These are phyloP conservation scores for Vigna hirtella DNA, from an alignment of 306 rosid species.

Conservation along the genomic window DNA sequence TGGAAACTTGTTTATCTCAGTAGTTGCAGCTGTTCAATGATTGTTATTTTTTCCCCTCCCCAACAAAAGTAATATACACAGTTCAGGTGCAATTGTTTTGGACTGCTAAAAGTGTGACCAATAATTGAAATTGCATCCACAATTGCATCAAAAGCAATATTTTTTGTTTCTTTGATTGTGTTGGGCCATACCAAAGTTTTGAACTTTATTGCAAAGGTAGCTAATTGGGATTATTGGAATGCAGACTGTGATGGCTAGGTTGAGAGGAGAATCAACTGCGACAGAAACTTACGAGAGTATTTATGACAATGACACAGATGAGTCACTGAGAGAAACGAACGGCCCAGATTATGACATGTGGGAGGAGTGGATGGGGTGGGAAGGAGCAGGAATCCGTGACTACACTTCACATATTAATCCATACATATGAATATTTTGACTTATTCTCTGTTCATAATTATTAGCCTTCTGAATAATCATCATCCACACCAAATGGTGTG, in stretches of 20 bases:
- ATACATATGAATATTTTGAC: conserved; percentile 50
- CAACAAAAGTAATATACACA: too few species aligned
- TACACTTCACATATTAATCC: conserved; percentile 88
- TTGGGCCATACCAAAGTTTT: not conserved
- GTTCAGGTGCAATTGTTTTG: too few species aligned
- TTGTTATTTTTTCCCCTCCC: too few species aligned
- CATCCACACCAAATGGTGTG: not conserved
- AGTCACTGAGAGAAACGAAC: conserved; percentile 66
- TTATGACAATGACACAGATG: conserved; percentile 53
- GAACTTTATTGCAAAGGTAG: not conserved
- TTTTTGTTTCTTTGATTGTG: too few species aligned
- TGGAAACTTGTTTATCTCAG: too few species aligned
- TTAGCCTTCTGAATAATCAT: not conserved
- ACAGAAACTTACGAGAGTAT: conserved; percentile 37
- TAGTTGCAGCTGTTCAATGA: too few species aligned
- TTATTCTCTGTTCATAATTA: not conserved
- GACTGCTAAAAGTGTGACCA: not conserved
- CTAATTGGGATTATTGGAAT: not conserved
- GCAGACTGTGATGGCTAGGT: conserved; percentile 72
- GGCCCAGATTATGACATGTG: conserved; percentile 79
- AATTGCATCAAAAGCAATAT: conserved; percentile 18
- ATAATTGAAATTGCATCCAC: not conserved
- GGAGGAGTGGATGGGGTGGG: conserved; percentile 99
- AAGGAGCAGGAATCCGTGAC: conserved; percentile 96
- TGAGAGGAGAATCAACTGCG: conserved; percentile 62